Conservation (phyloP, 2,329 filamentous ascomycete genomes). For the Stromatinia cepivora region DNA sequence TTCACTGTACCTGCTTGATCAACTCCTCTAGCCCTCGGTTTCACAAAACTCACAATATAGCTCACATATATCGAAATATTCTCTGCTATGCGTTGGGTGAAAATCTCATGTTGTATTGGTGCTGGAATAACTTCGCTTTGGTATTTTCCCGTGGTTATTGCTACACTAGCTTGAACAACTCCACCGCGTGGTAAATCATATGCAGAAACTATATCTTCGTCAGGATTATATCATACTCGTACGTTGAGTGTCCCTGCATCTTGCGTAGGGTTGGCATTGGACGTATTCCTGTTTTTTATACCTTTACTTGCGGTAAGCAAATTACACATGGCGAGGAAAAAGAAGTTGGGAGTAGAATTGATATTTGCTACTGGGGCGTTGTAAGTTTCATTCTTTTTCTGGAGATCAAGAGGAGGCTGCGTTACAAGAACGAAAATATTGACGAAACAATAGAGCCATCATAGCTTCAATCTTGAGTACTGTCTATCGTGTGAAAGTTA, state of each 20-base stretch:
- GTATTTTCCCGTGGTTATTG: not conserved
- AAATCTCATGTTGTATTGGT: not conserved
- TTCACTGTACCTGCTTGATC: not conserved
- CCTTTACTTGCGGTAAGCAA: not conserved
- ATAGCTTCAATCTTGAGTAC: not conserved
- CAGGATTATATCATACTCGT: not conserved
- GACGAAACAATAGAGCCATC: not conserved
- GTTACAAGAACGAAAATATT: not conserved
- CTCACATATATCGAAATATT: slow-evolving; percentile 3
- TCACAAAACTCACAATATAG: not conserved
- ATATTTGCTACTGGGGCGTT: slow-evolving; percentile 1
- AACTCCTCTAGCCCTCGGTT: not conserved
- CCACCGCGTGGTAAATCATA: not conserved
- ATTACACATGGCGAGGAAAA: not conserved
- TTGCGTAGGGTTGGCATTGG: not conserved
- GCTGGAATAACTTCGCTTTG: not conserved
- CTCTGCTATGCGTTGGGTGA: not conserved
- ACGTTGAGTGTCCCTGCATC: not conserved
- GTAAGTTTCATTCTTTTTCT: not conserved
- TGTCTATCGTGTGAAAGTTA: not conserved
- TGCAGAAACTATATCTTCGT: not conserved
- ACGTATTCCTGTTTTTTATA: not conserved
- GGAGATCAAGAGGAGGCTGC: not conserved
- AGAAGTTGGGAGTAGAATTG: not conserved
- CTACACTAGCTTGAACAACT: not conserved